Percentiles rank a stretch among this genome's conserved stretches.
These are phyloP conservation scores for Spencermartinsiella europaea DNA, from an alignment of 805 yeast species.

Conservation along the genomic window DNA sequence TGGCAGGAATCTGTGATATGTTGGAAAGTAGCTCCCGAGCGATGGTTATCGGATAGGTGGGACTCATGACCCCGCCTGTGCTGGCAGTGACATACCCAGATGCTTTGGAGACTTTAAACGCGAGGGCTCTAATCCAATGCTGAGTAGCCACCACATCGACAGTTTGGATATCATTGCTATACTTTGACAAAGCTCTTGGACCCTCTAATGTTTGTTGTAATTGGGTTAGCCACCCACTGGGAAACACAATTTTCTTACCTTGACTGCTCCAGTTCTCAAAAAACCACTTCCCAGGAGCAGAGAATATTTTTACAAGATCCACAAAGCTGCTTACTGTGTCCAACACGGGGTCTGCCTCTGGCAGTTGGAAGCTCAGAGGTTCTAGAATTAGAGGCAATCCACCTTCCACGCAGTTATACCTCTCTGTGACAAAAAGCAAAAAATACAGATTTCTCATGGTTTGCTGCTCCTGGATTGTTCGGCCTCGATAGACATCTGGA, in stretches of 20 bases:
- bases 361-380: slow-evolving; percentile 6
- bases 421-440: slow-evolving; percentile 14
- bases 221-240: slow-evolving; percentile 7
- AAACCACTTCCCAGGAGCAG: slow-evolving; percentile 11
- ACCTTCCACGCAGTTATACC: slow-evolving; percentile 12
- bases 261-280: slow-evolving; percentile 9
- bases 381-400: slow-evolving; percentile 12
- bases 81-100: slow-evolving; percentile 4
- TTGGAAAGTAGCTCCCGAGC: slow-evolving; percentile 11
- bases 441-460: slow-evolving; percentile 11
- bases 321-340: slow-evolving; percentile 7
- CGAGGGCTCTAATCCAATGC: slow-evolving; percentile 16
- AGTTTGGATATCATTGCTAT: slow-evolving; percentile 6
- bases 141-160: slow-evolving; percentile 15
- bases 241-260: neutral
- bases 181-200: slow-evolving; percentile 1
- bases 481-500: neutral
- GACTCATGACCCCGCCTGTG: slow-evolving; percentile 5
- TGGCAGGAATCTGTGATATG: slow-evolving; percentile 3
- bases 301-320: slow-evolving; percentile 13
- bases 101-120: slow-evolving; percentile 11
- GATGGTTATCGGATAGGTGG: slow-evolving; percentile 12
- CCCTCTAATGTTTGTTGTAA: slow-evolving; percentile 8
- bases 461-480: slow-evolving; percentile 11
- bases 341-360: slow-evolving; percentile 6